Conservation (phyloP, 2,329 filamentous ascomycete genomes). For the Bipolaris cookei region DNA sequence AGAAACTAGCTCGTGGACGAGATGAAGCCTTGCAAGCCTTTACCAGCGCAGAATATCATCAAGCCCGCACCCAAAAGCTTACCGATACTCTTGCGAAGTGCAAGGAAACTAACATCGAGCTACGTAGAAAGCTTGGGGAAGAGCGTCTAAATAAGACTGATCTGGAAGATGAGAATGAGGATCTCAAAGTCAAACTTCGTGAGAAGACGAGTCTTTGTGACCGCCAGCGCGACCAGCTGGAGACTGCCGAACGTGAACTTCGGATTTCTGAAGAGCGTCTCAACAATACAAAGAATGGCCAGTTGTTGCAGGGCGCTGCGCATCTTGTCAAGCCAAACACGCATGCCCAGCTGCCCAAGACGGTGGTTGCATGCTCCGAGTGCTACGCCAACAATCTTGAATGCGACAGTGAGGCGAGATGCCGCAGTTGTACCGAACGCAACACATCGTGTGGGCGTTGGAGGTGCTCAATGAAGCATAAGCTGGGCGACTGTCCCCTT, state of each 20-base stretch:
- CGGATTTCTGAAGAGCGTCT: conserved; percentile 13
- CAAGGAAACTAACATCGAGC: conserved; percentile 17
- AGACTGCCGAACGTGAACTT: conserved; percentile 11
- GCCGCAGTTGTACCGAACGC: conserved; percentile 32
- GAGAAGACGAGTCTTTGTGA: conserved; percentile 31
- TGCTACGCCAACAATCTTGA: conserved; percentile 35
- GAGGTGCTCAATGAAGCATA: conserved; percentile 38
- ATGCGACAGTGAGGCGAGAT: conserved; percentile 34
- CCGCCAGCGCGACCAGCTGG: conserved; percentile 27
- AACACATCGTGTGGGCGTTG: conserved; percentile 33
- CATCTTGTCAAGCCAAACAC: conserved; percentile 31
- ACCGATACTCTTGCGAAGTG: conserved; percentile 14
- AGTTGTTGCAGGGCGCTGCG: conserved; percentile 32
- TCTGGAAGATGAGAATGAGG: conserved; percentile 23
- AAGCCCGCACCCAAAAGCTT: conserved; percentile 5
- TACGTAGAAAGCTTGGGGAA: conserved; percentile 18
- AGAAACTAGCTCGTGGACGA: conserved; percentile 2
- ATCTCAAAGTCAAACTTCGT: conserved; percentile 19
- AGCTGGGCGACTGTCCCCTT: conserved; percentile 29
- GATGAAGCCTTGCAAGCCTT: conserved; percentile 5
- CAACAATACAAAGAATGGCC: conserved; percentile 18
- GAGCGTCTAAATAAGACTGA: conserved; percentile 15
- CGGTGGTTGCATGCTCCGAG: conserved; percentile 36
- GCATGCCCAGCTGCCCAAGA: conserved; percentile 25
- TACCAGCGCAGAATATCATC: conserved; percentile 6